These are phyloP conservation scores for Sphaceloma murrayae DNA, from an alignment of 2,329 filamentous ascomycete genomes.

Conservation along the genomic window DNA sequence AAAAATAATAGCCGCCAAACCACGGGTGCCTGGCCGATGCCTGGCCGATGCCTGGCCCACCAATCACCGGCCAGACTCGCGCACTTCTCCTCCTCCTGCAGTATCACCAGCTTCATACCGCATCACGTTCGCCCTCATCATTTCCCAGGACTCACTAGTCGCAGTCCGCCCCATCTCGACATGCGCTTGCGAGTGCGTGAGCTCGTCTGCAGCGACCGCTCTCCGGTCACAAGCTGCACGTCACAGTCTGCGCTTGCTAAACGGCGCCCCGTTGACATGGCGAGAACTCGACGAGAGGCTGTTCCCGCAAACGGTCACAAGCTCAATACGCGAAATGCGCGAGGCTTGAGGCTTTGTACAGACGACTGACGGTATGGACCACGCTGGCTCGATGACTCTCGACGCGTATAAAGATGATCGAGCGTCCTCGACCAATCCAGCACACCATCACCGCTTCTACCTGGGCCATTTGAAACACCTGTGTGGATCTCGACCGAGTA, in stretches of 20 bases:
- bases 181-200: slow-evolving; percentile 5
- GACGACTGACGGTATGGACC: slow-evolving; percentile 6
- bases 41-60: neutral
- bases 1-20: slow-evolving; percentile 15
- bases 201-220: neutral
- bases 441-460: slow-evolving; percentile 1
- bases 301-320: slow-evolving; percentile 4
- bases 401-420: slow-evolving; percentile 11
- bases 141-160: slow-evolving; percentile 2
- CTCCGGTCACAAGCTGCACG: slow-evolving; percentile 8
- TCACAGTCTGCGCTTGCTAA: slow-evolving; percentile 12
- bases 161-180: slow-evolving; percentile 1
- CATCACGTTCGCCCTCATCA: neutral
- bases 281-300: neutral
- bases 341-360: slow-evolving; percentile 1
- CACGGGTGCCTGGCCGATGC: too few relatives aligned
- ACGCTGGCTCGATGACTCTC: neutral
- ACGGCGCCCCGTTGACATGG: slow-evolving; percentile 1
- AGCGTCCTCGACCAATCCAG: slow-evolving; percentile 11
- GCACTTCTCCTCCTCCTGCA: neutral
- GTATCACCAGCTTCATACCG: neutral
- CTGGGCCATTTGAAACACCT: slow-evolving; percentile 11
- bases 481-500: slow-evolving; percentile 6
- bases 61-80: slow-evolving; percentile 2
- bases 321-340: slow-evolving; percentile 5